Base-by-base conservation (phyloP, 2,329 filamentous ascomycete species). In the Hypoxylon sp. region DNA sequence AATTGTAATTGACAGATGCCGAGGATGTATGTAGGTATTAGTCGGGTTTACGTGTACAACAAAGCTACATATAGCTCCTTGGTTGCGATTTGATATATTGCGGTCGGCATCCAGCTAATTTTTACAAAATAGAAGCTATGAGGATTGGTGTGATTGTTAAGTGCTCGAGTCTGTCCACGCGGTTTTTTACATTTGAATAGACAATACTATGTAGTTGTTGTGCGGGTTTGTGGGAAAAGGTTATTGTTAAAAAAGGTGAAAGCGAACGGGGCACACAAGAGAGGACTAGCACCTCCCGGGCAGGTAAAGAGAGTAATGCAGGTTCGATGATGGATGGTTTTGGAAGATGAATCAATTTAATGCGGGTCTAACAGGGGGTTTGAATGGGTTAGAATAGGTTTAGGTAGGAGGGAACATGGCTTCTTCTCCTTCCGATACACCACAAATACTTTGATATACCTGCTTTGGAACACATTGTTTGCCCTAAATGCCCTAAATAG, bases 261-360 rank as follows among this genome's bases (percentile, higher is more conserved):
- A 48, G 33, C 26, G 46, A 24, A 57, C 35, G 55, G 46, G 47
- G 46, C 47, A 50, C 29, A 29, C 29, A 29, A 59, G 35, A 33
- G 29, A 44, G 42, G 17, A 42, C 31, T 33, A 24, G 54, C 26
- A 46, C 26, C 29, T 33, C 29, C 17, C 35, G 17, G 37, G 47
- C 13, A 56, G 35, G 52, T 48, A 57, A 22, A 22, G 19, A 50
- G 59, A 60, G 42, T 58, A 53, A 26, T 29, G 51, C n/a, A 60
- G 19, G 48, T 59, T 59, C 55, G 50, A 63, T 67, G 63, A 60
- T 69, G 67, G 50, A 59, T 51, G 61, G 44, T 62, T 67, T 68
- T 54, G 53, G 57, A 61, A 62, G 57, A 70, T 65, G 65, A 67
- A 68, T 61, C 44, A 70, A 68, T 68, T 65, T 70, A 63, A 60